phyloP scores from a whole-genome alignment of 2,329 filamentous ascomycete genomes.

The Arthroderma sp. region DNA sequence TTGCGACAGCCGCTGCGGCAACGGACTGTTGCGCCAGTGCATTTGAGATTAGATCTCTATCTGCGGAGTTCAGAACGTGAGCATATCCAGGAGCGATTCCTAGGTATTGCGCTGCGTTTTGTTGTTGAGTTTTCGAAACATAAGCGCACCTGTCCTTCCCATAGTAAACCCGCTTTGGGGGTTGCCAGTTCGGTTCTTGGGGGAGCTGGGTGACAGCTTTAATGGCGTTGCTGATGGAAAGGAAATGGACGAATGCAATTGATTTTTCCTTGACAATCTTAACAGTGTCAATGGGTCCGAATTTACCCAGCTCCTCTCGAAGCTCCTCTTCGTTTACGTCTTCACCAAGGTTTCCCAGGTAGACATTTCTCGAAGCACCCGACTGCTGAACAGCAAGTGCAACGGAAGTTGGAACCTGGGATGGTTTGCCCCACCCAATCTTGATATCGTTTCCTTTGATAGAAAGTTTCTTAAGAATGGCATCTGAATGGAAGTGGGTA shows the following conservation, averaged over 20 bases:
- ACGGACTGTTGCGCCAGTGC: conserved; percentile 95
- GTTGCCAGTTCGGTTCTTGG: conserved; percentile 93
- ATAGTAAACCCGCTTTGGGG: conserved; percentile 91
- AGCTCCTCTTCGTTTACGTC: conserved; percentile 85
- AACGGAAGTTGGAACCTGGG: conserved; percentile 92
- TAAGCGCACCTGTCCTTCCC: conserved; percentile 98
- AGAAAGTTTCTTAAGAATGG: conserved; percentile 97
- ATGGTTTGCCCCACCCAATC: conserved; percentile 98
- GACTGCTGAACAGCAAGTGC: conserved; percentile 96
- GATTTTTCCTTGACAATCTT: conserved; percentile 97
- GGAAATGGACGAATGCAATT: conserved; percentile 94
- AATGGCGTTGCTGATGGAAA: conserved; percentile 95
- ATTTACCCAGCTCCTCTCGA: conserved; percentile 88
- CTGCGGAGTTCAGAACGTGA: conserved; percentile 88
- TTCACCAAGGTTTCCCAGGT: conserved; percentile 83
- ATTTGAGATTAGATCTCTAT: conserved; percentile 91
- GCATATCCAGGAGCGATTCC: conserved; percentile 95
- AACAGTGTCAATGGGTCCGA: conserved; percentile 89
- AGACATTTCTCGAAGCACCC: conserved; percentile 91
- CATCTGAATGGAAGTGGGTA: conserved; percentile 98
- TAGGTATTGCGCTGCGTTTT: conserved; percentile 95
- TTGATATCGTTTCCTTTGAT: conserved; percentile 99
- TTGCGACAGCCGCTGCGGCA: conserved; percentile 89
- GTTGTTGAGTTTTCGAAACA: conserved; percentile 98
- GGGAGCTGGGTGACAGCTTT: conserved; percentile 94